phyloP scores from a whole-genome alignment of 1,284 basidiomycete genomes.

The Sanghuangporus baumii region DNA sequence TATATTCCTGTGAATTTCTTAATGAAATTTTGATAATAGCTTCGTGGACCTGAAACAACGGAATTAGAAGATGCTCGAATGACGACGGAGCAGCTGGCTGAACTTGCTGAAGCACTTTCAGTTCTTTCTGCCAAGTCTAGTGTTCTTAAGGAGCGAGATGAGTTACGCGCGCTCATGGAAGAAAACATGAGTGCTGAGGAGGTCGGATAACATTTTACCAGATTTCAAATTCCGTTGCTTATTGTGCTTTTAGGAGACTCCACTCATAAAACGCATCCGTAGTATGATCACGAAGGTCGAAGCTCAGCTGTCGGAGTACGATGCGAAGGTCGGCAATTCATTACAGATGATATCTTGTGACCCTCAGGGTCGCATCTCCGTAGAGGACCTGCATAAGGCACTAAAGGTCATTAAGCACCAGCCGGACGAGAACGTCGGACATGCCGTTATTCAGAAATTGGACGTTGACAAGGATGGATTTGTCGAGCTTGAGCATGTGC shows the following conservation, averaged over 20 bases:
- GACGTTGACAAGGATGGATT: constrained; percentile 96
- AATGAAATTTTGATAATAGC: constrained; percentile 5
- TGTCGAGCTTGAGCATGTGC: constrained; percentile 81
- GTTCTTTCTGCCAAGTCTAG: constrained; percentile 94
- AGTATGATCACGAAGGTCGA: constrained; percentile 97
- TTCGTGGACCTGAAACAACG: constrained; percentile 18
- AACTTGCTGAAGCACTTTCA: constrained; percentile 88
- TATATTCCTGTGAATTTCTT: neutral
- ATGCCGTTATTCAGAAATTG: constrained; percentile 86
- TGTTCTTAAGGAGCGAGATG: constrained; percentile 93
- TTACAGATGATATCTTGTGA: constrained; percentile 95
- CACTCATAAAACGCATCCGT: constrained; percentile 90
- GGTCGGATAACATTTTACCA: constrained; percentile 33
- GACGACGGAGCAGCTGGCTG: constrained; percentile 95
- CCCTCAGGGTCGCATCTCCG: constrained; percentile 86
- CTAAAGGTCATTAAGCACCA: constrained; percentile 91
- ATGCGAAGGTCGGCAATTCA: constrained; percentile 83
- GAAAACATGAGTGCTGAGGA: constrained; percentile 89
- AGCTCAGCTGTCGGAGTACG: constrained; percentile 88
- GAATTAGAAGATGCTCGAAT: constrained; percentile 80
- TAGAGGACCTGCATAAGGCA: constrained; percentile 87
- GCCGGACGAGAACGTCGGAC: constrained; percentile 88
- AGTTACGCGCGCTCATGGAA: constrained; percentile 85
- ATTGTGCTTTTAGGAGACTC: constrained; percentile 51
- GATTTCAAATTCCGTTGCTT: neutral